These are phyloP conservation scores for Candida gorgasii DNA, from an alignment of 805 yeast genomes.

Conservation along the genomic window DNA sequence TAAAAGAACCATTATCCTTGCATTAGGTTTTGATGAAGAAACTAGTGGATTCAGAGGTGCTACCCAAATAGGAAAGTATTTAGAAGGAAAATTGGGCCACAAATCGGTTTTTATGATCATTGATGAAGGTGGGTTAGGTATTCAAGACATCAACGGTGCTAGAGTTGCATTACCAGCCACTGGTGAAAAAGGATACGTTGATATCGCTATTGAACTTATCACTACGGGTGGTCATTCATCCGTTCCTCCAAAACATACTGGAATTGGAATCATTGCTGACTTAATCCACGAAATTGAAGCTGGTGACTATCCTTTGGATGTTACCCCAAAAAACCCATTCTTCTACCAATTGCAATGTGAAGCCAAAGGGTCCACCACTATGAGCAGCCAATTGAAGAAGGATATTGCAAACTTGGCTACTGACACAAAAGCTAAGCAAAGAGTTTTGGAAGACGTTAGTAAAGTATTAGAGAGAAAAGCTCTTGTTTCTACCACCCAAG, in stretches of 20 bases:
- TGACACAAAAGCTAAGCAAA: slow-evolving; percentile 25
- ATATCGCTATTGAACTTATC: slow-evolving; percentile 45
- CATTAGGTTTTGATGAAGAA: slow-evolving; percentile 84
- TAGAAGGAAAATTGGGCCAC: slow-evolving; percentile 57
- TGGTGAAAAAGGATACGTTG: slow-evolving; percentile 53
- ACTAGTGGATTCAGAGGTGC: slow-evolving; percentile 69
- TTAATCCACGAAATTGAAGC: slow-evolving; percentile 58
- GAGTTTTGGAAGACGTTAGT: slow-evolving; percentile 24
- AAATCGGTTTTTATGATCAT: slow-evolving; percentile 61
- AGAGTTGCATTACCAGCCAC: slow-evolving; percentile 51
- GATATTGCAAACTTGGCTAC: slow-evolving; percentile 9
- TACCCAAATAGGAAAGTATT: slow-evolving; percentile 39
- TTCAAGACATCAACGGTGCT: slow-evolving; percentile 53
- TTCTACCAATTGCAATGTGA: slow-evolving; percentile 59
- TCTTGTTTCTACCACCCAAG: slow-evolving; percentile 38
- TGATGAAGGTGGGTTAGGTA: slow-evolving; percentile 67
- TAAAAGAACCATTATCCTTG: slow-evolving; percentile 58
- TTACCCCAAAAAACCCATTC: slow-evolving; percentile 59
- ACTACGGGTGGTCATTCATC: slow-evolving; percentile 83
- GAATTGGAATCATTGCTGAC: slow-evolving; percentile 71
- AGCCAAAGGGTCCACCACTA: slow-evolving; percentile 35
- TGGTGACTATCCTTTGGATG: slow-evolving; percentile 48
- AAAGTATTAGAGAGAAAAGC: slow-evolving; percentile 24
- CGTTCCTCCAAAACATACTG: slow-evolving; percentile 75
- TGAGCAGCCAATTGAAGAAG: slow-evolving; percentile 18